Evolutionary conservation across 257 asterid genomes (phyloP), one percentile per base, ranked within the genome.

Genomic region (Rehmannia glutinosa): DNA sequence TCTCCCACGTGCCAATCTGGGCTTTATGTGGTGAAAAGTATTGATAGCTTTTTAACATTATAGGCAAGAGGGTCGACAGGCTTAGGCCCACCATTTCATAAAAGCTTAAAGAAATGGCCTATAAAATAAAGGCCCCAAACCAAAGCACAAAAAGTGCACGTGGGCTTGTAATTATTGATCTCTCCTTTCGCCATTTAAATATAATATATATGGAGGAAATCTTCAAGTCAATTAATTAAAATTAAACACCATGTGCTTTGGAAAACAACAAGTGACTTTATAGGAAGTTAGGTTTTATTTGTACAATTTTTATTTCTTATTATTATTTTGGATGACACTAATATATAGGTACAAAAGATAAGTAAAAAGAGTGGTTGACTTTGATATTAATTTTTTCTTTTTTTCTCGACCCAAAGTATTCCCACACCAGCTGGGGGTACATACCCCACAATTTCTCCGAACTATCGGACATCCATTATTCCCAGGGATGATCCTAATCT

Each of bases 1-100:
- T 42, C 69, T 68, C 72, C 66, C 84, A 79, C 84, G 76, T 75
- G 79, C 81, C 68, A 50, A 71, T 63, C 68, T 75, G 79, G 84
- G 84, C 77, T 69, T 73, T 73, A 53, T 73, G 72, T 76, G 63
- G 41, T 27, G 35, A 66, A 49, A 46, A 49, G n/a, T 33, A 47
- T 42, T 27, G 66, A 68, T 68, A 49, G 16, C 69, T 63, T 75
- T 74, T 67, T 53, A 54, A 51, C 73, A 69, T 41, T 60, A 70
- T 38, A 71, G 74, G 45, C 67, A 76, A 76, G 63, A 45, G 81
- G 81, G 72, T 68, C 77, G 77, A 77, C 81, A 77, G 4, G 30
- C 46, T 0, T 21, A 67, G 81, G 75, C 77, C 81, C 81, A 77
- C 78, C 69, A 67, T n/a, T 74, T 43, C 77, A 60, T 28, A 9